phyloP scores from a whole-genome alignment of 2,329 filamentous ascomycete species.

The Arthroderma sp. region DNA sequence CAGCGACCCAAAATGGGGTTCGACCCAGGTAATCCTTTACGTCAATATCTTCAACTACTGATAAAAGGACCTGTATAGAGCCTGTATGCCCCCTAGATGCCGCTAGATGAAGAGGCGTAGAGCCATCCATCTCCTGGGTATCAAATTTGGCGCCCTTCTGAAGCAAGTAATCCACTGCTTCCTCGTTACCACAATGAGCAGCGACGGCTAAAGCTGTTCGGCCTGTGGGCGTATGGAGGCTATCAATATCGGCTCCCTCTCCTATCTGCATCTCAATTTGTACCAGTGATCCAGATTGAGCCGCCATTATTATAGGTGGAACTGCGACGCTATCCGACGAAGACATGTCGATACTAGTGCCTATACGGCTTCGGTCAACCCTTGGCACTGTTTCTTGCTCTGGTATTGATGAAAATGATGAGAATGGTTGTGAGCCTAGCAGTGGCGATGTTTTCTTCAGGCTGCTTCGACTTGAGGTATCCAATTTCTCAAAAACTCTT shows the following conservation, averaged over 20 bases:
- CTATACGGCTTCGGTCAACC: constrained; percentile 9
- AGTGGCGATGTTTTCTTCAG: constrained; percentile 2
- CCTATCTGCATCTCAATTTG: constrained; percentile 26
- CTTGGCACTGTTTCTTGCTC: background rate
- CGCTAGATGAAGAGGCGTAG: constrained; percentile 28
- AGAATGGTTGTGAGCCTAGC: background rate
- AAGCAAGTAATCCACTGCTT: constrained; percentile 25
- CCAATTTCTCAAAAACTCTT: constrained; percentile 7
- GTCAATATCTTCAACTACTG: constrained; percentile 23
- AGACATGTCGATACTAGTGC: constrained; percentile 28
- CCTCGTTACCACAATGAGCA: constrained; percentile 30
- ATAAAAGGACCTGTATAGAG: constrained; percentile 25
- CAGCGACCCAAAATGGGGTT: constrained; percentile 28
- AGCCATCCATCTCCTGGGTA: constrained; percentile 22
- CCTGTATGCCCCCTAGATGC: constrained; percentile 26
- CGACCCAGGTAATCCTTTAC: constrained; percentile 22
- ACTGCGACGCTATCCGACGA: constrained; percentile 21
- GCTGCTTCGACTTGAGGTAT: constrained; percentile 7
- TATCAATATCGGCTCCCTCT: constrained; percentile 23
- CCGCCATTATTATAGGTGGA: constrained; percentile 27
- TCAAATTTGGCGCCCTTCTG: constrained; percentile 23
- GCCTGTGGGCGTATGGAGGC: constrained; percentile 22
- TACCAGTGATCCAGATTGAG: constrained; percentile 25
- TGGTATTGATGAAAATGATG: background rate
- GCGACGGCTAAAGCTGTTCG: constrained; percentile 30